phyloP scores from a whole-genome alignment of 2,329 filamentous ascomycete species.

The Nigrospora osmanthi region DNA sequence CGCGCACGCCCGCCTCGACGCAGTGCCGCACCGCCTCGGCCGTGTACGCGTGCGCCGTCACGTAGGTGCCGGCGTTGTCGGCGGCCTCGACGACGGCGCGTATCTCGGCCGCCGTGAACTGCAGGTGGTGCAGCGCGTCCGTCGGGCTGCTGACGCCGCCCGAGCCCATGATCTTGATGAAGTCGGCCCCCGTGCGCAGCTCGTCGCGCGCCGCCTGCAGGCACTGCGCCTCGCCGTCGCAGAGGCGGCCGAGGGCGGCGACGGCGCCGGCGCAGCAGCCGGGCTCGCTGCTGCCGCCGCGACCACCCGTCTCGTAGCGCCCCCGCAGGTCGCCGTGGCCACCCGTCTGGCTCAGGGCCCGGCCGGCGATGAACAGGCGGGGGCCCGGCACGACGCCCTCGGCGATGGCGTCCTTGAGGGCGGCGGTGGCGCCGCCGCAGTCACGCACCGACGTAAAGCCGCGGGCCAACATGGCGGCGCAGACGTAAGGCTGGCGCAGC shows the following conservation, averaged over 20 bases:
- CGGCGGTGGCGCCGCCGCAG: slow-evolving; percentile 39
- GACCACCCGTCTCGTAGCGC: slow-evolving; percentile 27
- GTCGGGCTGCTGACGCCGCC: slow-evolving; percentile 45
- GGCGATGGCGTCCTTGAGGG: slow-evolving; percentile 40
- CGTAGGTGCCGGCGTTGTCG: slow-evolving; percentile 35
- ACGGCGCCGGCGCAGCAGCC: slow-evolving; percentile 36
- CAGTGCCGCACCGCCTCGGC: slow-evolving; percentile 40
- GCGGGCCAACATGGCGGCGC: slow-evolving; percentile 36
- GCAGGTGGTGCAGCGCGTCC: slow-evolving; percentile 39
- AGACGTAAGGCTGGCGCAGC: slow-evolving; percentile 33
- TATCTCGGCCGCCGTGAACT: slow-evolving; percentile 46
- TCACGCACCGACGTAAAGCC: slow-evolving; percentile 47
- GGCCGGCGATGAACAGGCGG: slow-evolving; percentile 39
- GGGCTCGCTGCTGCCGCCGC: slow-evolving; percentile 14
- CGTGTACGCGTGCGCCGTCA: slow-evolving; percentile 48
- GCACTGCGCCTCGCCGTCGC: slow-evolving; percentile 42
- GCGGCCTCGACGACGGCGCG: slow-evolving; percentile 40
- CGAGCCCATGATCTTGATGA: slow-evolving; percentile 49
- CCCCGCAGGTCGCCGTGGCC: slow-evolving; percentile 41
- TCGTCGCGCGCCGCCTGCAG: slow-evolving; percentile 40
- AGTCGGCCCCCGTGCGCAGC: slow-evolving; percentile 40
- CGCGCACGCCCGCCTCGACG: slow-evolving; percentile 39
- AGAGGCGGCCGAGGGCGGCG: slow-evolving; percentile 31
- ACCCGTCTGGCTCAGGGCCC: slow-evolving; percentile 42
- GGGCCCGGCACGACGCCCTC: slow-evolving; percentile 41